A percentile compares a stretch with the other conserved stretches of the same genome.
Evolutionary conservation across 495 filamentous ascomycete genomes (phyloP).

Genomic region (Massariosphaeria phaeospora): DNA sequence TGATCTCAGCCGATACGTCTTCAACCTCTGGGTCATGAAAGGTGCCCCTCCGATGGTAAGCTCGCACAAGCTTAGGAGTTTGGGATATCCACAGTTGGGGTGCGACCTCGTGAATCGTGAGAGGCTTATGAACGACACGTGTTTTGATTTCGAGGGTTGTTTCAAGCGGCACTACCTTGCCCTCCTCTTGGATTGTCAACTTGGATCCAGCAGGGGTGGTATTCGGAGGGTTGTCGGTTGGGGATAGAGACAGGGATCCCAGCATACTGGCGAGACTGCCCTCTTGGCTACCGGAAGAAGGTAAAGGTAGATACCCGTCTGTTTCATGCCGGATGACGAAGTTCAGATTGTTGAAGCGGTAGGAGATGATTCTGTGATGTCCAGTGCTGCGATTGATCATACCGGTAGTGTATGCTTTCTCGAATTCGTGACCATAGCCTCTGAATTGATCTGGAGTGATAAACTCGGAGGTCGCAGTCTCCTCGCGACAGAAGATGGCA

Average conservation of each 20-base stretch:
- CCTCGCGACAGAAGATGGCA: constrained; percentile 43
- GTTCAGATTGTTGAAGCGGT: constrained; percentile 44
- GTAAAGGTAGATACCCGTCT: constrained; percentile 42
- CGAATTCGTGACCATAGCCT: constrained; percentile 48
- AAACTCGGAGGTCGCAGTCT: constrained; percentile 34
- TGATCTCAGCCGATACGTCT: constrained; percentile 40
- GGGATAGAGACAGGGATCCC: constrained; percentile 36
- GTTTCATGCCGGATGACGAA: constrained; percentile 48
- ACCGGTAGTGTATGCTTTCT: constrained; percentile 45
- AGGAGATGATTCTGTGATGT: constrained; percentile 48
- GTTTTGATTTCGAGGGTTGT: constrained; percentile 52
- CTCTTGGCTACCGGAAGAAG: constrained; percentile 7
- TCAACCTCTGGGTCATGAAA: constrained; percentile 42
- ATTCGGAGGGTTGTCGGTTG: background rate
- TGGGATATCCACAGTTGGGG: constrained; percentile 51
- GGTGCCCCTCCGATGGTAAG: constrained; percentile 44
- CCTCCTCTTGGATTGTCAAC: constrained; percentile 38
- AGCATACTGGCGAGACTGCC: constrained; percentile 31
- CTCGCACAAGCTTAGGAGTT: constrained; percentile 48
- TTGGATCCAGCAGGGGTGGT: constrained; percentile 30
- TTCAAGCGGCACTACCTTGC: constrained; percentile 36
- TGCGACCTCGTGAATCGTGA: constrained; percentile 41
- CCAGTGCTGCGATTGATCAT: constrained; percentile 43
- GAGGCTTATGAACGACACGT: constrained; percentile 38
- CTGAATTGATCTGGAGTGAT: constrained; percentile 41